Evolutionary conservation across 805 yeast species (phyloP), one percentile per base, ranked within the genome.

Genomic region (Cyberlindnera mrakii): DNA sequence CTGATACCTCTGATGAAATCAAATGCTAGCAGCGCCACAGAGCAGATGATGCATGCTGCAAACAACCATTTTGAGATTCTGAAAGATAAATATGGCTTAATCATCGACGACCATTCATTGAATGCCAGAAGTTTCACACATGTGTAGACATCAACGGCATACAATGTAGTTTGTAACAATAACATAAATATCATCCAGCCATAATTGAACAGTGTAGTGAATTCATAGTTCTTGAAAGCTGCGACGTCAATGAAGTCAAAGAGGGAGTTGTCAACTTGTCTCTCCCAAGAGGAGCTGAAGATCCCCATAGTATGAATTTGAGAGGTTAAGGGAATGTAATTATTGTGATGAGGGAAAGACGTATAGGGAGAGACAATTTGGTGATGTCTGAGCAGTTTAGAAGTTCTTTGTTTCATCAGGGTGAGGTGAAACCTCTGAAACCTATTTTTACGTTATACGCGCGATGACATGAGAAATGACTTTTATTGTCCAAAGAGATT

Each of bases 101-200:
- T 72, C 35, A 69, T 62, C 5, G 78, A 70, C 4, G 81, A 71
- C 91, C 91, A 83, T 37, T 75, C 68, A 55, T 83, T 75, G 59
- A 82, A 80, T 1, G 84, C 93, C 51, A 87, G 67, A 34, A 88
- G 72, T 52, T 76, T 79, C 44, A 88, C 64, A 60, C 91, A 78
- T 0, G 96, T 86, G 65, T 85, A 88, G 19, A 87, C 70, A 66
- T 88, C 96, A 2, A 85, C 74, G 1, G 70, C 84, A 39, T 77
- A 74, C 44, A 81, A 66, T 1, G 79, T 70, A 14, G 77, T 57
- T 36, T 79, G 70, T 41, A 85, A 59, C n/a, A 74, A 50, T 7
- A 57, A 40, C 15, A 50, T 17, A 2, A 56, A 25, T 33, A 77
- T 64, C 58, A 69, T 59, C 39, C 63, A 50, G 8, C 64, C 33